Base-by-base conservation (phyloP, 768 basidiomycete genomes). In the Leucocoprinus sp. region DNA sequence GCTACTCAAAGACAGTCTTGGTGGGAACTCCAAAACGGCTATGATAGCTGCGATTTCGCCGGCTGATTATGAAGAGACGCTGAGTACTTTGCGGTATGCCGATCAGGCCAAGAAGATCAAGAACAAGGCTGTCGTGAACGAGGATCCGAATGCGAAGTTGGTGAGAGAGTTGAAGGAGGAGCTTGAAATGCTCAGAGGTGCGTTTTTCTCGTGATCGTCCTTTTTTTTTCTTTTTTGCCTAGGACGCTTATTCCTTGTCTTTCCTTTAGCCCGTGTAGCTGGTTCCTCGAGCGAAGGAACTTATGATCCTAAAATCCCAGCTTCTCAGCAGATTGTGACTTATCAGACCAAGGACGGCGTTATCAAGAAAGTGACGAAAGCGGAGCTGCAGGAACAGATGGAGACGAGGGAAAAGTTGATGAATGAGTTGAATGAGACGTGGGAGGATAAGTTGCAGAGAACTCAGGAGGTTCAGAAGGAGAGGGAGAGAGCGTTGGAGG, bases 71-170 rank as follows among this genome's bases (percentile, higher is more conserved):
- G 95, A 98, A 54, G 95, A 98, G 64, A 97, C 95, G 12, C 70
- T 98, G 50, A 91, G 91, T 65, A 98, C 95, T 2, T 70, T 99
- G 48, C 86, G 96, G 4, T 98, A 99, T 65, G 96, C 96, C 55
- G 93, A 96, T 72, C 91, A 91, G 62, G 93, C 95, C 26, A 99
- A 99, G 84, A 95, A 95, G 82, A 99, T 99, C 68, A 97, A 93
- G 82, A 99, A 97, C 67, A 95, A 97, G 70, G 95, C 96, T 12
- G 81, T 98, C 48, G 89, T 99, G 53, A 99, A 99, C 67, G 96
- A 99, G 69, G 96, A 99, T 75, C 96, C 96, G 24, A 99, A 97
- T 57, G 95, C 95, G 59, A 97, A 92, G 70, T 84, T 99, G 47
- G 93, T 99, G 47, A 84, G 93, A 38, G 95, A 98, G 65, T 85